Base-by-base conservation (phyloP, 2,329 filamentous ascomycete species). In the Cladosporium sp. region DNA sequence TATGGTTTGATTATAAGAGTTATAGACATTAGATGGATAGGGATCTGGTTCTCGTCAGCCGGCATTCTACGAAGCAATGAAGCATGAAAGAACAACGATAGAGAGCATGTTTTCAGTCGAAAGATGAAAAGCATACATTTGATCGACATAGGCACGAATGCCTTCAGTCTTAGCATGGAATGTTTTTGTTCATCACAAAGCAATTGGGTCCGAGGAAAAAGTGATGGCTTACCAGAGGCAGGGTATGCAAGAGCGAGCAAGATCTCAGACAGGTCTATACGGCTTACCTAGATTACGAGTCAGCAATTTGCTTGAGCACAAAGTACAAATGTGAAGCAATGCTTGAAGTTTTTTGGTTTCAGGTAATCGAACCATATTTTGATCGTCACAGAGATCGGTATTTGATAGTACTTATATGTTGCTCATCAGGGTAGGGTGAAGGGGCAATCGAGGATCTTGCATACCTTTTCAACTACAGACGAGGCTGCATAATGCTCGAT, bases 121-220 rank as follows among this genome's bases (percentile, higher is more conserved):
- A 87, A 87, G 85, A 87, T 88, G 85, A 88, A 88, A 87, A 87
- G 84, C 79, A 82, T 79, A 78, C 77, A 74, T 77, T 81, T 72
- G 67, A 76, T 72, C 74, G 86, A 82, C 79, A 86, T 83, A 80
- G 66, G 63, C 68, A 60, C 66, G 64, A 60, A 58, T 67, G 69
- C 70, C 76, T 82, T 88, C 84, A 77, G 85, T 74, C 81, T 87
- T 87, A 87, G 84, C 84, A 87, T 86, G 82, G 83, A 86, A 84
- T 83, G 73, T 79, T 74, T 75, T 66, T 68, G 71, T 76, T 80
- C 83, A 88, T 88, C 85, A 87, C 73, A 73, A 72, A 71, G 66
- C 61, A 43, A 40, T 31, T 49, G 34, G 49, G 42, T 37, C 33
- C 49, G 31, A 52, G 43, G 59, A 54, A 52, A 53, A 56, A 45